A percentile compares a stretch with the other conserved stretches of the same genome.
These are phyloP conservation scores for Eucalyptus polyanthemos DNA, from an alignment of 345 rosid species.

Conservation along the genomic window DNA sequence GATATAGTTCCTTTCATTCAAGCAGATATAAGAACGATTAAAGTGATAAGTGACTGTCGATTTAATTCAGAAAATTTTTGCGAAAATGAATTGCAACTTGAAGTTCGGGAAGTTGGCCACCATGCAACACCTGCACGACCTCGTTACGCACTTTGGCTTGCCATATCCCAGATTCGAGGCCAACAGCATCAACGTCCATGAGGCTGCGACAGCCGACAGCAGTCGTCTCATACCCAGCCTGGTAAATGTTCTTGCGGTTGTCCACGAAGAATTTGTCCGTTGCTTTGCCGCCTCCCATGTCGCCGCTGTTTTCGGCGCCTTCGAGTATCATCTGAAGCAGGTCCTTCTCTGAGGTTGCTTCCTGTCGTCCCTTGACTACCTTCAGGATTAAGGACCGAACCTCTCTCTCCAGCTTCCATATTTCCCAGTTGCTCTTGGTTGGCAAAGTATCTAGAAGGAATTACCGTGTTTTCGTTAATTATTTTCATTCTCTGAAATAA, in stretches of 20 bases:
- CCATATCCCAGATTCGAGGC: constrained; percentile 1
- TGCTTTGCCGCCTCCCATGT: not conserved
- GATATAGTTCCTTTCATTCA: not conserved
- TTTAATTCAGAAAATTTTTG: not conserved
- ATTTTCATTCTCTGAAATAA: not conserved
- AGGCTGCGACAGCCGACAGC: constrained; percentile 8
- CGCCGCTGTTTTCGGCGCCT: not conserved
- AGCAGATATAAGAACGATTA: not conserved
- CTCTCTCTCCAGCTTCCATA: constrained; percentile 26
- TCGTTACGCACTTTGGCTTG: not conserved
- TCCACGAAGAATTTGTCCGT: constrained; percentile 14
- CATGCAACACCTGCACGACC: not conserved
- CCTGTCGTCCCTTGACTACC: constrained; percentile 1
- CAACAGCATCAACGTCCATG: constrained; percentile 20
- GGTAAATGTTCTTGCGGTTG: constrained; percentile 37
- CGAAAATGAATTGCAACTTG: not conserved
- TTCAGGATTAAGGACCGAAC: constrained; percentile 1
- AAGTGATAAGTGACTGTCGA: not conserved
- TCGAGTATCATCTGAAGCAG: constrained; percentile 23
- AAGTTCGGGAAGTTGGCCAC: not conserved
- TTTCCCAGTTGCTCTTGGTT: constrained; percentile 9
- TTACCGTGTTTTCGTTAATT: not conserved
- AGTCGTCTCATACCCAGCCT: constrained; percentile 33
- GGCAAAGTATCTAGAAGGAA: constrained; percentile 12
- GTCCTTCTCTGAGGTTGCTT: constrained; percentile 3